A percentile compares a stretch with the other conserved stretches of the same genome.
These are phyloP conservation scores for Aspergillus sp. DNA, from an alignment of 2,329 filamentous ascomycete species.

Conservation along the genomic window DNA sequence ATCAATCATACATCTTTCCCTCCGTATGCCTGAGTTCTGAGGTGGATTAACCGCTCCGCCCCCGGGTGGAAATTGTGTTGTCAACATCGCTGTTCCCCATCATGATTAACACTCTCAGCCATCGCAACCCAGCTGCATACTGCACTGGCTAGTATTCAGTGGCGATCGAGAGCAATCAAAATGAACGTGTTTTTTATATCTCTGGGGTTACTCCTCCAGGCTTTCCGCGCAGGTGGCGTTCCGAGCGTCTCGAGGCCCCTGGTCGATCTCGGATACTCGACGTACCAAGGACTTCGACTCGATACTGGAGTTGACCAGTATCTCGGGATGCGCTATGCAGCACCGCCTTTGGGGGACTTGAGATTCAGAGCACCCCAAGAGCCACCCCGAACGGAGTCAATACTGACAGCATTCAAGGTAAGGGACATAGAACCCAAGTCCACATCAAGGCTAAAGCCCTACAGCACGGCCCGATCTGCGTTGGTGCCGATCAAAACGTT, in stretches of 20 bases:
- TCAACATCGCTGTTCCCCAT: neutral
- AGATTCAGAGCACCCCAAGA: slow-evolving; percentile 65
- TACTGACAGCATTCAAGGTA: slow-evolving; percentile 54
- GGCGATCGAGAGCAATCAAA: neutral
- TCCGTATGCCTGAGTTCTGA: neutral
- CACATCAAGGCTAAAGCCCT: neutral
- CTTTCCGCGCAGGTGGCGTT: neutral
- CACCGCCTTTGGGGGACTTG: slow-evolving; percentile 60
- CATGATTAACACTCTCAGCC: neutral
- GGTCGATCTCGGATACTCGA: slow-evolving; percentile 64
- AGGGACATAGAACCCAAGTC: neutral
- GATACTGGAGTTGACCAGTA: slow-evolving; percentile 62
- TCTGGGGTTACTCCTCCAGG: neutral
- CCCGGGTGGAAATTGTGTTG: neutral
- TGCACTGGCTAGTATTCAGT: neutral
- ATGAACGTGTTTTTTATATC: neutral
- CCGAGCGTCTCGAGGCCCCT: neutral
- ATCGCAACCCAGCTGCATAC: neutral
- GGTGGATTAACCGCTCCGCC: neutral
- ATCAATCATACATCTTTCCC: neutral
- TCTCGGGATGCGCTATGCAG: slow-evolving; percentile 70
- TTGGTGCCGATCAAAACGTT: slow-evolving; percentile 65
- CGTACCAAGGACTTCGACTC: slow-evolving; percentile 57
- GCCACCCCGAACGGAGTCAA: slow-evolving; percentile 38
- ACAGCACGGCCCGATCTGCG: slow-evolving; percentile 48